Conservation (phyloP, 768 basidiomycete genomes). For the Boletus vinaceobasis region DNA sequence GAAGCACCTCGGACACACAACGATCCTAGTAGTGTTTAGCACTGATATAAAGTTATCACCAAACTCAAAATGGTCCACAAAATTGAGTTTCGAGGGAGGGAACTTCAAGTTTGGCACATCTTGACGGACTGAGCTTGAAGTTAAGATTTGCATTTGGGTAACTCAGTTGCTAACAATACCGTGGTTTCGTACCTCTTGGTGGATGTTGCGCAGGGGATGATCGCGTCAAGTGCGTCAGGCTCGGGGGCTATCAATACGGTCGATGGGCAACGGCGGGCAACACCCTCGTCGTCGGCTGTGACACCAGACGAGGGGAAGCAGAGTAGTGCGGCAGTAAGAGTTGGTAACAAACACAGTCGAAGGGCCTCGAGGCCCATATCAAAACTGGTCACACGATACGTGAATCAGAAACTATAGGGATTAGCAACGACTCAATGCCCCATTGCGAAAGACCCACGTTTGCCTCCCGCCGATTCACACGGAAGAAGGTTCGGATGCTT, state of each 20-base stretch:
- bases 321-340: too few relatives aligned
- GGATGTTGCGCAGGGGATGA: neutral
- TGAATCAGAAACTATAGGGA: neutral
- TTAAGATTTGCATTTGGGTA: neutral
- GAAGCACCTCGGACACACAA: neutral
- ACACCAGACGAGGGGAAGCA: neutral
- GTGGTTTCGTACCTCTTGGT: neutral
- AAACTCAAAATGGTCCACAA: neutral
- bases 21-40: neutral
- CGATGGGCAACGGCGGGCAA: neutral
- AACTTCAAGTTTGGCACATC: neutral
- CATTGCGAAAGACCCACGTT: neutral
- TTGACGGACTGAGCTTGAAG: neutral
- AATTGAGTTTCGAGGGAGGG: too few relatives aligned
- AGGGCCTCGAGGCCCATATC: neutral
- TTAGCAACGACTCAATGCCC: neutral
- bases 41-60: neutral
- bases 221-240: too few relatives aligned
- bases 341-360: neutral
- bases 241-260: neutral
- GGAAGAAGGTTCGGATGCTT: neutral
- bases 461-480: neutral
- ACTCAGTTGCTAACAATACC: neutral
- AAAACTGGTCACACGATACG: neutral
- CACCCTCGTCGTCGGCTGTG: neutral